Evolutionary conservation across 208 protist genomes (phyloP), one percentile per base, ranked within the genome.

Genomic region (Trypanosoma cruzi): DNA sequence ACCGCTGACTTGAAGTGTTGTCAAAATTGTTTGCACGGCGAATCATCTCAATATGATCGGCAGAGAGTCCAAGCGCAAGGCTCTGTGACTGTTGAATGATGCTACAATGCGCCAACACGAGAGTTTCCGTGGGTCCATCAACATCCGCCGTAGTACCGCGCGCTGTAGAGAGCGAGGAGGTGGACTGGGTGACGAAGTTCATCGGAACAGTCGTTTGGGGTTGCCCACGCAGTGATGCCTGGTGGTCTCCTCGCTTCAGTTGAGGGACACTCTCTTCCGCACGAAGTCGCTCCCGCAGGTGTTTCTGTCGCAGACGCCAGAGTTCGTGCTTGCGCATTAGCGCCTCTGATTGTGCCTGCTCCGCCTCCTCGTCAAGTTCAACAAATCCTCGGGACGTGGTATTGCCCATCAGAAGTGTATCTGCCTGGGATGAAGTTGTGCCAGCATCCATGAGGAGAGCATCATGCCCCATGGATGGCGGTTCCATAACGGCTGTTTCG

Each of bases 21-120:
- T 94, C 86, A 59, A 92, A 96, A 70, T 69, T 91, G 64, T 96
- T 96, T 44, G 82, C 68, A 31, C 88, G 87, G 28, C 84, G 80
- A 77, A 96, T 92, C 81, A 91, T 91, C 0, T 84, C 84, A 31
- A 96, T 86, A 61, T 88, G 86, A 56, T 88, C 74, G 20, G 63
- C 49, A 1, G 86, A 85, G 4, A 96, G 69, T 32, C 55, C 44
- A 52, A 69, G 10, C 31, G 63, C 36, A 37, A 2, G 20, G 22
- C 63, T 65, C 0, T 64, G 49, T 24, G 71, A 50, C 44, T 36
- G 54, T 26, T 65, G 36, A 26, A 65, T 62, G 13, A 63, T 42
- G 37, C 54, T 65, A 18, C 71, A 46, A 31, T 75, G 71, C 31
- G 48, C 11, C 56, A 73, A 46, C 48, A 64, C 49, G 26, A 75